Evolutionary conservation across 225 moss, liverwort and hornwort species (phyloP), one percentile per base, ranked within the genome.

Genomic region (Polytrichum formosum): DNA sequence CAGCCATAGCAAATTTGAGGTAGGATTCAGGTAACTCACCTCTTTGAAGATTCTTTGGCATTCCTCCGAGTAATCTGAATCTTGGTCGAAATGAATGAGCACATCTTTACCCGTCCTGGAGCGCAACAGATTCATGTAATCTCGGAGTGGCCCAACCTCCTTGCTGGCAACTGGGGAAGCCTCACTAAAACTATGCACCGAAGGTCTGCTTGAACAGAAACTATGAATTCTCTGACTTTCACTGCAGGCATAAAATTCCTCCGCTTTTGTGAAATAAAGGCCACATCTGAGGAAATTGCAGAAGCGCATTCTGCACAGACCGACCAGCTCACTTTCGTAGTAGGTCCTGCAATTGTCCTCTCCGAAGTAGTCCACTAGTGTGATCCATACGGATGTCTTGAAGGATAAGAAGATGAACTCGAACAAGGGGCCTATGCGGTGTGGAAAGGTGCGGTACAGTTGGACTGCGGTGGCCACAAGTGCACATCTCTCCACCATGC

Each of bases 341-440:
- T 79, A 77, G 1, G 25, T 5, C 26, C 61, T 72, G 16, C 87
- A 79, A 70, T 79, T 84, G 1, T 81, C 87, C 76, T 81, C 84
- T 23, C 87, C 84, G 0, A 74, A 61, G 65, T 78, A 87, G 54
- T 87, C 87, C 7, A 72, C 70, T 3, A 87, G 70, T 2, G 87
- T 87, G 74, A 87, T 84, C 87, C 87, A 87, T 18, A 87, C 56
- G 5, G 87, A 81, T 29, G 79, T 74, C 26, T 79, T 81, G 65
- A 79, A 87, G 13, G 79, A 61, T 64, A 81, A 17, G 0, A 70
- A 55, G 1, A 87, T 9, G 20, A 77, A 28, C 2, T 76, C 61
- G 6, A 67, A 73, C 16, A 79, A 7, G 7, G 75, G 27, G 25
- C 77, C 29, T 5, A 70, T 26, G 4, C 72, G 84, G 20, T 81